Evolutionary conservation across 2,329 filamentous ascomycete genomes (phyloP), one percentile per base, ranked within the genome.

Genomic region (Dactylonectria macrodidyma): DNA sequence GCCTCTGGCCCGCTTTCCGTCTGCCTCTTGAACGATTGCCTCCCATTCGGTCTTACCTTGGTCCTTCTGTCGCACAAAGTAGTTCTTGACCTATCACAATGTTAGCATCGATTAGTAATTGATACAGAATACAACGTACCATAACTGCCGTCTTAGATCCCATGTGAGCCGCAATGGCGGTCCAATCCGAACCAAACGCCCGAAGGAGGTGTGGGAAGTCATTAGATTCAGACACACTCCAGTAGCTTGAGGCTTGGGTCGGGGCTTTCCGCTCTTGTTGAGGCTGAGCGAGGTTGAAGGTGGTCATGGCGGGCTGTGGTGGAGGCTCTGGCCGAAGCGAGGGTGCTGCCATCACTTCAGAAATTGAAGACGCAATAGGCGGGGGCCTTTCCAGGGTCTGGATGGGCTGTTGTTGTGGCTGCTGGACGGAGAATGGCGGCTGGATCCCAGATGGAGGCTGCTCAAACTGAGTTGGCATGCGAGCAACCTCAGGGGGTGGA

Each of bases 121-220:
- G 19, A 41, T 12, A 24, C 38, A n/a, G 50, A 54, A 56, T 51
- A 57, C 61, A 73, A 78, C 86, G 79, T 85, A 93, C 93, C 93
- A 96, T 96, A n/a, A 93, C 92, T 63, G 92, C 88, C 19, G 93
- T 95, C 81, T 95, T 95, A 5, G 93, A 94, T 57, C 92, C 91
- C 92, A 96, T 95, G 74, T 94, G 90, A 59, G 86, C 86, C 47
- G 93, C 92, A 80, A 95, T 95, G 5, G 88, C 89, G 56, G 84
- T 84, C 89, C 93, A 96, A 78, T 96, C 93, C 16, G 91, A 94
- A 65, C 93, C 93, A 81, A 94, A 95, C 62, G 93, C 88, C 58
- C 86, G 87, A 54, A 96, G 84, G 65, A 94, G 86, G 63, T 86
- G 88, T 41, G 91, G 90, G 79, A 96, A 96, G 75, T 95, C 93